Base-by-base conservation (phyloP, 257 asterid species). In the Solanum virginianum region DNA sequence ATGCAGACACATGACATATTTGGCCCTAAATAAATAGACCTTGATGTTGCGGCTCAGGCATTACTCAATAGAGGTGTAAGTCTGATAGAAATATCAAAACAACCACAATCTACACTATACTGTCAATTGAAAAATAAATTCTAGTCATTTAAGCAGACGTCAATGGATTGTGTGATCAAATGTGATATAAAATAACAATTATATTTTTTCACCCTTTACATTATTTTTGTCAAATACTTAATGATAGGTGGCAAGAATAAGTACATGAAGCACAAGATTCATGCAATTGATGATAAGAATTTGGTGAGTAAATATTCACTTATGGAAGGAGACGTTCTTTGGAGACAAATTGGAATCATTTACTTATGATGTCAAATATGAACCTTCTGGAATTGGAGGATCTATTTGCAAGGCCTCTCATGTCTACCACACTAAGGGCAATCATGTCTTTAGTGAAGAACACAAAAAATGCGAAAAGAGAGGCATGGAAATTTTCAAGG, bases 341-440 rank as follows among this genome's bases (percentile, higher is more conserved):
- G 68, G 60, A 45, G 89, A 87, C 36, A 83, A 60, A 29, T 12
- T 87, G 39, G 84, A 80, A 56, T 57, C 83, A 4, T 54, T 81
- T 56, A 12, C 81, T 8, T 39, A 87, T 24, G 87, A 70, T 17
- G 7, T 72, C 5, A 80, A 80, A 55, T 49, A 85, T 16, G 89
- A 70, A 26, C 26, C 83, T 9, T 54, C 85, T 32, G 72, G 54
- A 16, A 55, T 81, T 43, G 89, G 89, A 51, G 89, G 89, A 0
- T 70, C 68, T 59, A 29, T 60, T 57, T 57, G 83, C 80, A 84
- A 72, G 51, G 54, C 57, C 4, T 71, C 7, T 17, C 80, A 63
- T 32, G 66, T 15, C 17, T 81, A 71, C 8, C 69, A 84, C 71
- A 69, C 85, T 13, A 80, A 84, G 45, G 80, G 68, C 39, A 65